These are phyloP conservation scores for Penicillium simplicissimum DNA, from an alignment of 495 filamentous ascomycete genomes.

Conservation along the genomic window DNA sequence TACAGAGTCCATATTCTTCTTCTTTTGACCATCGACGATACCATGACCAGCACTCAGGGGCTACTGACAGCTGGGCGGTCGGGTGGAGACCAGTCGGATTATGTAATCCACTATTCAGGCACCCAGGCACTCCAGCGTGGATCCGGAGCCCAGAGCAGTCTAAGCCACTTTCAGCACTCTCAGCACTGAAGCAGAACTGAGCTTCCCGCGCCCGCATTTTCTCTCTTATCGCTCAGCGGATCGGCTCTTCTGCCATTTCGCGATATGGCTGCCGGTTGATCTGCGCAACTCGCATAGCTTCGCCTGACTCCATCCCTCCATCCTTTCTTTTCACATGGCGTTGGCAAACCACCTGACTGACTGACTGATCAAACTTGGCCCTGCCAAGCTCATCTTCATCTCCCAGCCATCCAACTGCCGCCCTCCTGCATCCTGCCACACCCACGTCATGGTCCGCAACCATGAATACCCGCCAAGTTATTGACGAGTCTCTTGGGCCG, in stretches of 20 bases:
- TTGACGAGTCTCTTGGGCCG: constrained; percentile 73
- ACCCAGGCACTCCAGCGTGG: constrained; percentile 3
- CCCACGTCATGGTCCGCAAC: constrained; percentile 29
- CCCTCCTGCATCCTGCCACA: neutral
- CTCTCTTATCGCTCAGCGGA: constrained; percentile 34
- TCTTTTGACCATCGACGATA: neutral
- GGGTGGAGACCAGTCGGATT: constrained; percentile 32
- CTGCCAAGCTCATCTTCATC: neutral
- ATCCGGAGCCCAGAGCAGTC: neutral
- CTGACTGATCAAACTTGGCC: neutral
- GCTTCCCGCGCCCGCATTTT: constrained; percentile 19
- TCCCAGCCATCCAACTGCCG: neutral
- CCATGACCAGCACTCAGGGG: constrained; percentile 29
- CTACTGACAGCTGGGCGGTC: constrained; percentile 32
- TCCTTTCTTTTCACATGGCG: neutral
- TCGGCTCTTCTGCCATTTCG: neutral
- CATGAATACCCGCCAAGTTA: constrained; percentile 90
- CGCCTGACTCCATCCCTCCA: neutral
- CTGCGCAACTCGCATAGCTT: neutral
- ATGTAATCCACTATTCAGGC: constrained; percentile 23
- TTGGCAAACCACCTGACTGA: neutral
- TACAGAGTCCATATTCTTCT: neutral
- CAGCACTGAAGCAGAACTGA: no score
- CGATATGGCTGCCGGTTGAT: constrained; percentile 1
- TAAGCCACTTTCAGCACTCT: neutral